Base-by-base conservation (phyloP, 75 land plant genomes). In the Pseudotsuga menziesii region DNA sequence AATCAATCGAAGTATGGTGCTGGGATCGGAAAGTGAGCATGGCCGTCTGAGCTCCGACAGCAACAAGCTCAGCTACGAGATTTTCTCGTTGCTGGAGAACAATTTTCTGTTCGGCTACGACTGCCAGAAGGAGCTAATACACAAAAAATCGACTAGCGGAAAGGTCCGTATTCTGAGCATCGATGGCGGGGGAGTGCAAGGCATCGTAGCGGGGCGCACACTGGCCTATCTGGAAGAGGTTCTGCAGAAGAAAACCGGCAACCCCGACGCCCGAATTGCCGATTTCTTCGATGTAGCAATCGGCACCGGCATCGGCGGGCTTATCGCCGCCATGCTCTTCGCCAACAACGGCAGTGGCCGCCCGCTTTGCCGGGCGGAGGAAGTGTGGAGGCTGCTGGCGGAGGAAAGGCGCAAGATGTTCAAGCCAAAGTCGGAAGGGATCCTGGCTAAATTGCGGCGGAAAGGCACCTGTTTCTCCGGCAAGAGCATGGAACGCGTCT, bases 81-180 rank as follows among this genome's bases (percentile, higher is more conserved):
- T 88, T 58, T 88, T 88, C 83, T 83, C 85, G 72, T 83, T 86
- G 55, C 80, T 88, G 23, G 90, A 88, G 61, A 78, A 70, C 78
- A 85, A 83, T 74, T 88, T 88, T 71, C 84, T 88, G 12, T 78
- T 67, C 83, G 85, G 72, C 56, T 81, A 77, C 77, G 77, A 81
- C 75, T 78, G 73, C 44, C 57, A 52, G 70, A 54, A 26, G 26
- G 41, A 36, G 44, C 54, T 48, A 12, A 48, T 9, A 12, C 9
- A 48, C 54, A 57, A 78, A 56, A 78, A 61, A 7, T 4, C 16
- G 19, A 27, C 77, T 19, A 25, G 76, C 5, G 88, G 94, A 11
- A 94, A 92, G 75, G 87, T 91, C 36, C 89, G 99, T 62, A 77
- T 92, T 32, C 87, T 97, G 59, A 83, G 88, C 78, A 91, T 97